Percentiles rank a stretch among this genome's conserved stretches.
Conservation (phyloP, 371 early-diverging fungal species). For the Cokeromyces recurvatus region DNA sequence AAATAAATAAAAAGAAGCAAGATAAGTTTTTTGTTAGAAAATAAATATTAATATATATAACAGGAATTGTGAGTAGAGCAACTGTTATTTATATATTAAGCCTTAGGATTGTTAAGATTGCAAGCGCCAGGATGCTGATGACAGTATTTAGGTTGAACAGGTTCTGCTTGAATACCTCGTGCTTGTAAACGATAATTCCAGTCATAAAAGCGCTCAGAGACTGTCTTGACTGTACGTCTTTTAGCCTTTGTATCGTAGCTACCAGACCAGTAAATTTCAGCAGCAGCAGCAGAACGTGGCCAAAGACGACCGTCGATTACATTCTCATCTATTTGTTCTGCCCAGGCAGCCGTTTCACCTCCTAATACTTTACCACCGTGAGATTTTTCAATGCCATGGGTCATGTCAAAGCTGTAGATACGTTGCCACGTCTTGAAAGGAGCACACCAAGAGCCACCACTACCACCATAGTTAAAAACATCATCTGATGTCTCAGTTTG, state of each 20-base stretch:
- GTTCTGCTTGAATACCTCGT: constrained; percentile 66
- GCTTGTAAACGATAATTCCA: constrained; percentile 53
- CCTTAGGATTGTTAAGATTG: constrained; percentile 25
- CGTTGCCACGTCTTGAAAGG: constrained; percentile 43
- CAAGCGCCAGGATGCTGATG: constrained; percentile 63
- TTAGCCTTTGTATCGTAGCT: constrained; percentile 44
- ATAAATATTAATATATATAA: no score
- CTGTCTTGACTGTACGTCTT: constrained; percentile 24
- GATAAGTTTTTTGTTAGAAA: no score
- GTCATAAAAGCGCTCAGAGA: constrained; percentile 37
- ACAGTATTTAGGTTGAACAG: constrained; percentile 74
- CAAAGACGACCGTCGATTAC: constrained; percentile 58
- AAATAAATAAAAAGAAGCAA: no score
- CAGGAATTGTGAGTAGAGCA: no score
- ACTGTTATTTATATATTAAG: no score
- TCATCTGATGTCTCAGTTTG: constrained; percentile 26
- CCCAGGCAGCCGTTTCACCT: constrained; percentile 56
- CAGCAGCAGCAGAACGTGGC: constrained; percentile 67
- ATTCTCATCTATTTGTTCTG: constrained; percentile 61
- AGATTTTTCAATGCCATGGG: constrained; percentile 35
- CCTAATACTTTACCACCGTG: constrained; percentile 28
- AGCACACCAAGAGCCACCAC: constrained; percentile 71
- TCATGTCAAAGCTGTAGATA: constrained; percentile 46
- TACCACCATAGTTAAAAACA: constrained; percentile 38
- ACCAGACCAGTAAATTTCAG: constrained; percentile 71